phyloP scores from a whole-genome alignment of 1,284 basidiomycete species.

The Fomitopsis schrenkii region DNA sequence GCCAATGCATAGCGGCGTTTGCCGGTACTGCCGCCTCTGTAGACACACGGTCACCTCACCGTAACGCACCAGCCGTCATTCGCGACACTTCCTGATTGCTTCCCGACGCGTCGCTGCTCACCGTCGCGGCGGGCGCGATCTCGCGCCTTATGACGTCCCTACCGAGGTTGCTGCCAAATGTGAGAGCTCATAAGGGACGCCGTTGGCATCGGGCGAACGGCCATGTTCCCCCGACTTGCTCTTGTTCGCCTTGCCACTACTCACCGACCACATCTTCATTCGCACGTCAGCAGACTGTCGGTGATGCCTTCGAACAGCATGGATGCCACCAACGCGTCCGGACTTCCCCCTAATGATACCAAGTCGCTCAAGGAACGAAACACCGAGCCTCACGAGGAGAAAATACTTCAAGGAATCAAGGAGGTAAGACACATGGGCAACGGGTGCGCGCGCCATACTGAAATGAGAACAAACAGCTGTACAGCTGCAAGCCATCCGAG shows the following conservation, averaged over 20 bases:
- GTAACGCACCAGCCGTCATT: background rate
- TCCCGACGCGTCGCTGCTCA: background rate
- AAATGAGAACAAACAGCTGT: slow-evolving; percentile 28
- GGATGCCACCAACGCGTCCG: slow-evolving; percentile 35
- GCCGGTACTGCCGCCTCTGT: too few species aligned
- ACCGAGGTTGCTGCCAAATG: background rate
- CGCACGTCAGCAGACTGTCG: background rate
- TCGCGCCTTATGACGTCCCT: background rate
- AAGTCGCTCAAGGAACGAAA: slow-evolving; percentile 35
- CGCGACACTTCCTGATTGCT: background rate
- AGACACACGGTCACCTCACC: background rate
- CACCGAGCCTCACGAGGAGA: slow-evolving; percentile 33
- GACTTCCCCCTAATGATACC: slow-evolving; percentile 35
- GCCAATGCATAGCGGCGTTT: too few species aligned
- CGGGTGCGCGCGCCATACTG: background rate
- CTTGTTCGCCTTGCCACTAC: background rate
- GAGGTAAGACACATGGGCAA: slow-evolving; percentile 26
- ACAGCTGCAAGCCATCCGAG: slow-evolving; percentile 38
- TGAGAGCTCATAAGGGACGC: background rate
- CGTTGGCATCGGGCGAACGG: background rate
- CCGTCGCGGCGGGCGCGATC: background rate
- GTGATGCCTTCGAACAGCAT: slow-evolving; percentile 28
- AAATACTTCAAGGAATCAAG: slow-evolving; percentile 36
- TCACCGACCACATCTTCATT: background rate
- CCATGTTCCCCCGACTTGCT: slow-evolving; percentile 9